These are phyloP conservation scores for Auxenochlorella pyrenoidosa DNA, from an alignment of 139 green algal species.

Conservation along the genomic window DNA sequence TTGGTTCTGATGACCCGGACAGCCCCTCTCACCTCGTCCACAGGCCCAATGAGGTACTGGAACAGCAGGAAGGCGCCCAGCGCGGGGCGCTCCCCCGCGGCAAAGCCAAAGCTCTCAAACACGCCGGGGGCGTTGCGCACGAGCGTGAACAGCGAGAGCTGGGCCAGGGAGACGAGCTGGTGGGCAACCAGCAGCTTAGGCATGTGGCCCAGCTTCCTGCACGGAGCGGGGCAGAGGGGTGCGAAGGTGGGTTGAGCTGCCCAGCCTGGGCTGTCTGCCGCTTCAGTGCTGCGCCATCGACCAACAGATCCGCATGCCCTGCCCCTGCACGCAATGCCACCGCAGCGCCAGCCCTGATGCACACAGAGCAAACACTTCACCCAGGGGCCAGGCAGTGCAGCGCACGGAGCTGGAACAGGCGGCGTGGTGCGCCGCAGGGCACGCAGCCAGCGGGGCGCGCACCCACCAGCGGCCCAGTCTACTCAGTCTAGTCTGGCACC, in stretches of 20 bases:
- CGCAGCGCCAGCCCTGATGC: background rate
- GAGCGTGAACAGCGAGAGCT: constrained; percentile 79
- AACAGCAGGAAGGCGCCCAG: constrained; percentile 91
- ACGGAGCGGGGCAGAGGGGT: no score
- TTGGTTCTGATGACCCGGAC: background rate
- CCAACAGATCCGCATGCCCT: no score
- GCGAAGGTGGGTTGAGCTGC: background rate
- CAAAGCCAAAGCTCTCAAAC: constrained; percentile 86
- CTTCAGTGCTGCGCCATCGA: background rate
- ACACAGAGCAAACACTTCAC: no score
- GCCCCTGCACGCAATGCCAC: no score
- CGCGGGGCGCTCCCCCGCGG: constrained; percentile 57
- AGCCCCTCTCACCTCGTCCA: constrained; percentile 72
- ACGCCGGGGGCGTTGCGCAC: constrained; percentile 64
- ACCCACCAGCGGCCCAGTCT: no score
- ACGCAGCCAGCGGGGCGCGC: no score
- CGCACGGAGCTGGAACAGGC: no score
- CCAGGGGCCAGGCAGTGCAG: no score
- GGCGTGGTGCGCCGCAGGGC: no score
- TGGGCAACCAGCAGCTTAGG: constrained; percentile 65
- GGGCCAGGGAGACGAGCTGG: constrained; percentile 68
- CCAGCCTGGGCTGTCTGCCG: no score
- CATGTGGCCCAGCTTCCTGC: constrained; percentile 88
- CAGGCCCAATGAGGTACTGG: constrained; percentile 70
- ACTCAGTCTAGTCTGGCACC: no score